Percentiles rank a stretch among this genome's conserved stretches.
Evolutionary conservation across 2,329 filamentous ascomycete species (phyloP).

Genomic region (Claviceps paspali): DNA sequence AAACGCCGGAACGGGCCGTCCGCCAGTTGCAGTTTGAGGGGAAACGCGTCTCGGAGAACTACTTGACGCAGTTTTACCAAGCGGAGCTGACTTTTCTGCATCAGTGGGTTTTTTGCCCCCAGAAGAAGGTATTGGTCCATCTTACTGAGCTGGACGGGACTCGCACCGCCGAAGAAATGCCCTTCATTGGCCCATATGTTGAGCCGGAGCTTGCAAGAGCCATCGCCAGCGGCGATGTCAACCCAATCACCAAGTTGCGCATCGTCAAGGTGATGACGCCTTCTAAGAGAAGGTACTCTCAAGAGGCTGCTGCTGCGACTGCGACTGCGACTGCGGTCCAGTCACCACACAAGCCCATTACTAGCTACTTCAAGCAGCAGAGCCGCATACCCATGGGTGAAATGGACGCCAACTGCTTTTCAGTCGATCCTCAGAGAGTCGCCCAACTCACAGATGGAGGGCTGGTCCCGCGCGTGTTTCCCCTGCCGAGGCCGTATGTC

Average conservation of each 20-base stretch:
- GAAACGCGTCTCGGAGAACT: conserved; percentile 69
- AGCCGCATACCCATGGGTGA: conserved; percentile 42
- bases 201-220: conserved; percentile 53
- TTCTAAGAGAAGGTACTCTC: conserved; percentile 26
- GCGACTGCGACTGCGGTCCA: conserved; percentile 8
- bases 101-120: conserved; percentile 85
- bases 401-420: conserved; percentile 48
- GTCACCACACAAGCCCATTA: conserved; percentile 33
- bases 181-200: conserved; percentile 65
- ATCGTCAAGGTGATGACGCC: conserved; percentile 30
- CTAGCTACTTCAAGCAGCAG: conserved; percentile 35
- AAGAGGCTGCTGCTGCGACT: no score
- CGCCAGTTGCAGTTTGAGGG: conserved; percentile 79
- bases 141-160: conserved; percentile 52
- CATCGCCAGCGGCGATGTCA: conserved; percentile 67
- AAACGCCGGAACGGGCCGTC: conserved; percentile 68
- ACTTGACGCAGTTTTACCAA: conserved; percentile 65
- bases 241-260: conserved; percentile 74
- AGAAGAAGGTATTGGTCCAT: conserved; percentile 53
- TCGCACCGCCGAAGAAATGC: conserved; percentile 52
- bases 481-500: conserved; percentile 42
- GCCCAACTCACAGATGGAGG: conserved; percentile 34
- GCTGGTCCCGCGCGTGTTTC: conserved; percentile 39
- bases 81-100: conserved; percentile 89
- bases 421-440: conserved; percentile 32